A percentile compares a stretch with the other conserved stretches of the same genome.
These are phyloP conservation scores for Paraphoma chrysanthemicola DNA, from an alignment of 2,329 filamentous ascomycete genomes.

Conservation along the genomic window DNA sequence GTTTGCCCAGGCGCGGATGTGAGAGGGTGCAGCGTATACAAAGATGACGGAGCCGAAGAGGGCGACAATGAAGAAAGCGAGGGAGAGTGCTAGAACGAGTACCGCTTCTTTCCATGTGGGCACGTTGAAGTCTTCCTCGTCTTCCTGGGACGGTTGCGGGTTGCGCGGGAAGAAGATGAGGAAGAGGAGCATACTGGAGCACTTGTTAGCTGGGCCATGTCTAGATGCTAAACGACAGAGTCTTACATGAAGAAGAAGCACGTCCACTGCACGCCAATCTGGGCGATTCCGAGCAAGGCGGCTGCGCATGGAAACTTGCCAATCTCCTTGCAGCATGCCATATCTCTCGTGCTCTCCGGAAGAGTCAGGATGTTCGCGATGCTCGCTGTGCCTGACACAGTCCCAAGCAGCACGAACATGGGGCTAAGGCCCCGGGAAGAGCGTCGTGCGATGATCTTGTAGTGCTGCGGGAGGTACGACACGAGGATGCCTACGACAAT, in stretches of 20 bases:
- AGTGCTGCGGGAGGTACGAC: constrained; percentile 94
- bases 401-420: constrained; percentile 93
- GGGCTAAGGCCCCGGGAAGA: constrained; percentile 95
- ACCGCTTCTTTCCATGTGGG: constrained; percentile 79
- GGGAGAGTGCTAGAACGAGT: constrained; percentile 72
- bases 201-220: constrained; percentile 4
- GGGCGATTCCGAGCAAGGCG: constrained; percentile 84
- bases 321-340: constrained; percentile 84
- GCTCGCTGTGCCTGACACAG: constrained; percentile 84
- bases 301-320: constrained; percentile 83
- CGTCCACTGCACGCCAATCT: constrained; percentile 89
- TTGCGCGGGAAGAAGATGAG: constrained; percentile 79
- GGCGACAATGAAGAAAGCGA: constrained; percentile 77
- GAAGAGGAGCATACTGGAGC: constrained; percentile 82
- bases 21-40: constrained; percentile 68
- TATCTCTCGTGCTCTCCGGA: constrained; percentile 80
- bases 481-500: constrained; percentile 87
- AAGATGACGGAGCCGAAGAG: constrained; percentile 69
- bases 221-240: not conserved
- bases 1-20: constrained; percentile 82
- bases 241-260: constrained; percentile 88
- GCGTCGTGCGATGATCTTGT: constrained; percentile 83
- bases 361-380: constrained; percentile 93
- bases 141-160: constrained; percentile 28
- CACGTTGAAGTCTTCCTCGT: constrained; percentile 39